These are phyloP conservation scores for Penicillium expansum DNA, from an alignment of 2,329 filamentous ascomycete genomes.

Conservation along the genomic window DNA sequence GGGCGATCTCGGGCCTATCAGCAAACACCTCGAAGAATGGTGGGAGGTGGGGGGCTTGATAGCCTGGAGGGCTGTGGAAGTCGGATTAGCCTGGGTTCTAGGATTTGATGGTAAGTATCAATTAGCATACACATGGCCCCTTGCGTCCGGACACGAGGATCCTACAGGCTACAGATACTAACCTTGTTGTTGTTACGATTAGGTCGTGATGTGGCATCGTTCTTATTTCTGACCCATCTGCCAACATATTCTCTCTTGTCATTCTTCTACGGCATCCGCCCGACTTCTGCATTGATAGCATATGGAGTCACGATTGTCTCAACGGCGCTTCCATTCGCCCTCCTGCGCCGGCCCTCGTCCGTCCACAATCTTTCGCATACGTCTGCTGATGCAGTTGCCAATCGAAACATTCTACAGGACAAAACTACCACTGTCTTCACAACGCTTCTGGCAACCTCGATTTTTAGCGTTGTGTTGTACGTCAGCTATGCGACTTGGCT, in stretches of 20 bases:
- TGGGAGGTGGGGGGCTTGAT: conserved; percentile 58
- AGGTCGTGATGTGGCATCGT: conserved; percentile 64
- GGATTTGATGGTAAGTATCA: conserved; percentile 59
- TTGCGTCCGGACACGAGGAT: neutral
- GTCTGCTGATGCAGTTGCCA: conserved; percentile 48
- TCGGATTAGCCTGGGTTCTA: conserved; percentile 70
- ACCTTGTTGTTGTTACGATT: neutral
- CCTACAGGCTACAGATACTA: neutral
- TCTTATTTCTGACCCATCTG: conserved; percentile 69
- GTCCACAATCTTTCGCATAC: conserved; percentile 58
- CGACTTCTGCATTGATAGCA: conserved; percentile 58
- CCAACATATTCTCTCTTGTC: conserved; percentile 73
- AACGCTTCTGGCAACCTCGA: conserved; percentile 64
- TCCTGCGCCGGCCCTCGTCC: conserved; percentile 66
- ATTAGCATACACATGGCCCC: neutral
- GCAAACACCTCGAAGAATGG: conserved; percentile 61
- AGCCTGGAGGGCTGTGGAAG: conserved; percentile 60
- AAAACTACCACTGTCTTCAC: conserved; percentile 62
- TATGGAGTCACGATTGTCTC: conserved; percentile 67
- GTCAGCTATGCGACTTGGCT: conserved; percentile 67
- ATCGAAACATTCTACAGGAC: conserved; percentile 65
- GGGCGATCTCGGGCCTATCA: conserved; percentile 66
- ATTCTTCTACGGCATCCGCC: conserved; percentile 71
- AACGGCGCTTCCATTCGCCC: conserved; percentile 68
- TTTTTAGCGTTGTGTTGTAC: conserved; percentile 74